These are phyloP conservation scores for Inga leiocalycina DNA, from an alignment of 306 rosid species.

Conservation along the genomic window DNA sequence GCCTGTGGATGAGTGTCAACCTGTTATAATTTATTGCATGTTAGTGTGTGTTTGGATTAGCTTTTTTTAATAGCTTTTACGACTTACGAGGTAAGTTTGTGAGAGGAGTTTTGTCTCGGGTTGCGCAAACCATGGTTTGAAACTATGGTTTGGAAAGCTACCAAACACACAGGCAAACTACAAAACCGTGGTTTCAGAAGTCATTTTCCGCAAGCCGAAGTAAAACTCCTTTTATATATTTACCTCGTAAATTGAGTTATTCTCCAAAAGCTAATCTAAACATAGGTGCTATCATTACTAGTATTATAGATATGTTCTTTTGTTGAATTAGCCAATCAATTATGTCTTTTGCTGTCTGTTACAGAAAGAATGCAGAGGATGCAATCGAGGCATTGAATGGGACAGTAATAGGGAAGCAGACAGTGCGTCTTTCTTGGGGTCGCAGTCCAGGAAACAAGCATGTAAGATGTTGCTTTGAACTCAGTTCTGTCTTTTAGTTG, in stretches of 20 bases:
- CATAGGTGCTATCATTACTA: not conserved
- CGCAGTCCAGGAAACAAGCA: constrained; percentile 74
- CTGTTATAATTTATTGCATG: not conserved
- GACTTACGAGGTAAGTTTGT: no score
- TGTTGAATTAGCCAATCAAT: not conserved
- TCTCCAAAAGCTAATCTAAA: no score
- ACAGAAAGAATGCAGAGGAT: constrained; percentile 70
- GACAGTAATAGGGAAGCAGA: constrained; percentile 66
- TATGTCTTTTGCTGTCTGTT: constrained; percentile 21
- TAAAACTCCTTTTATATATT: no score
- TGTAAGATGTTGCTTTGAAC: constrained; percentile 34
- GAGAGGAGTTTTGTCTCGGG: no score
- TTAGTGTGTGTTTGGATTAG: no score
- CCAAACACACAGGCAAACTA: no score
- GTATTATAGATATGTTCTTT: not conserved
- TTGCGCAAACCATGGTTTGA: no score
- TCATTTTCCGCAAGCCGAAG: no score
- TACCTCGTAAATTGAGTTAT: no score
- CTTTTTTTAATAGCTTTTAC: no score
- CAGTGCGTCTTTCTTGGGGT: constrained; percentile 81
- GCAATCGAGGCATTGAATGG: constrained; percentile 71
- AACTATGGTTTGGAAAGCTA: no score
- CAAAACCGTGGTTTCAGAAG: no score
- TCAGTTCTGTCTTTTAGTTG: not conserved
- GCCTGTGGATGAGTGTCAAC: not conserved